Conservation (phyloP, 208 protist genomes). For the Leishmania braziliensis region DNA sequence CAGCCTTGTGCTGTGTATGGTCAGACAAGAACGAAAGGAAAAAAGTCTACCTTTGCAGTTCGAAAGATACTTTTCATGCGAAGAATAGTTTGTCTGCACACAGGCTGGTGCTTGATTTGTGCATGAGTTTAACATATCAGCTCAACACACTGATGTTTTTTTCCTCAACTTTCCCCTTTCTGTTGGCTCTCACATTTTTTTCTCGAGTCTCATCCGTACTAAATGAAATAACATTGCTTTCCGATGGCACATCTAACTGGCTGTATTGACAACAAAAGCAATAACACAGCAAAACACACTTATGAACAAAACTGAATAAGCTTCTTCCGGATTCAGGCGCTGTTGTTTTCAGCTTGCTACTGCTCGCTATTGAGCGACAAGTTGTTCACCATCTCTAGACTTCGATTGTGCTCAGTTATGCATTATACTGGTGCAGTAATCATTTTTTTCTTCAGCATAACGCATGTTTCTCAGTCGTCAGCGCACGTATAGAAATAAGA, state of each 20-base stretch:
- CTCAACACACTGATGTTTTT: background rate
- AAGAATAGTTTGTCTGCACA: background rate
- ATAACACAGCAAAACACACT: background rate
- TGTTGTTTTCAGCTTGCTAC: background rate
- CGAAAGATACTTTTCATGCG: no score
- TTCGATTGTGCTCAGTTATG: background rate
- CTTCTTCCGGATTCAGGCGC: background rate
- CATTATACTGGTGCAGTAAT: background rate
- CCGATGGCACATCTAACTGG: background rate
- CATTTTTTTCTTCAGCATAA: background rate
- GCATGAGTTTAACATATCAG: background rate
- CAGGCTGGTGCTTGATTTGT: background rate
- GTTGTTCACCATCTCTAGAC: background rate
- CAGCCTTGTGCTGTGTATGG: background rate
- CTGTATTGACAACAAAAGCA: background rate
- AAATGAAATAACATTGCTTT: background rate
- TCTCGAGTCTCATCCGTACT: background rate
- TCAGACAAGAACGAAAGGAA: background rate
- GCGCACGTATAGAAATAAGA: background rate
- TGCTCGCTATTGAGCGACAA: background rate
- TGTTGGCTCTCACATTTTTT: constrained; percentile 2
- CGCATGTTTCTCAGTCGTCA: background rate
- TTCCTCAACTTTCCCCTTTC: background rate
- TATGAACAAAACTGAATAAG: background rate
- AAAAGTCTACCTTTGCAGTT: no score